Percentiles rank a stretch among this genome's conserved stretches.
Evolutionary conservation across 352 stramenopile genomes (phyloP).

Genomic region (Bremia lactucae): DNA sequence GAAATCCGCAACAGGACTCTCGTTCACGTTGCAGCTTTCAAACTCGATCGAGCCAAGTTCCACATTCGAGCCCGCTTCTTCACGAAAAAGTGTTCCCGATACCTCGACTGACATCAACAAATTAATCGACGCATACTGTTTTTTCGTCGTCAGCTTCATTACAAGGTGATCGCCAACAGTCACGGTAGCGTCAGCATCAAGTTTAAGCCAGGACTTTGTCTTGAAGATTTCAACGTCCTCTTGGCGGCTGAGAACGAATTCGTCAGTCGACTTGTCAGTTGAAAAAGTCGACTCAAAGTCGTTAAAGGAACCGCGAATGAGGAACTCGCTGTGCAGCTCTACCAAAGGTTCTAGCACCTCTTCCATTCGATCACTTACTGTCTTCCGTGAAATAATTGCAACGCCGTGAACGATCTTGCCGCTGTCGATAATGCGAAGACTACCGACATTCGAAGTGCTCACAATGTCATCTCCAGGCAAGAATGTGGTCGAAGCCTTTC

Average conservation of each 20-base stretch:
- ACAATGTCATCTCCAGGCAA: conserved; percentile 54
- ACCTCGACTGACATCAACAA: conserved; percentile 39
- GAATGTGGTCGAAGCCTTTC: conserved; percentile 32
- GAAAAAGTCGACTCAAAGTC: conserved; percentile 74
- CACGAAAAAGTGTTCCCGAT: conserved; percentile 31
- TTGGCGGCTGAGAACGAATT: conserved; percentile 26
- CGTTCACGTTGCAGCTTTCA: conserved; percentile 28
- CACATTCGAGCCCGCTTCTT: conserved; percentile 25
- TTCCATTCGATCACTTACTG: conserved; percentile 34
- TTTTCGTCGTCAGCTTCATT: conserved; percentile 45
- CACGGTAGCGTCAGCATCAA: conserved; percentile 16
- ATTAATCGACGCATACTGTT: conserved; percentile 36
- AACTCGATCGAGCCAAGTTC: conserved; percentile 24
- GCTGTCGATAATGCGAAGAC: conserved; percentile 62
- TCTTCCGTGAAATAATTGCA: conserved; percentile 54
- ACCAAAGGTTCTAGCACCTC: conserved; percentile 56
- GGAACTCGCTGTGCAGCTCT: conserved; percentile 72
- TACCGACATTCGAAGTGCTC: conserved; percentile 59
- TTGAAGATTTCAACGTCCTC: conserved; percentile 50
- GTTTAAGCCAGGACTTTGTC: conserved; percentile 56
- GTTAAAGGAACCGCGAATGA: conserved; percentile 69
- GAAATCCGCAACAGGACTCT: conserved; percentile 38
- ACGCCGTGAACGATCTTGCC: conserved; percentile 74
- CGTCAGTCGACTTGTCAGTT: conserved; percentile 30
- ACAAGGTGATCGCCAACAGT: conserved; percentile 34